Evolutionary conservation across 495 filamentous ascomycete species (phyloP), one percentile per base, ranked within the genome.

Genomic region (Lichenothelia convexa): DNA sequence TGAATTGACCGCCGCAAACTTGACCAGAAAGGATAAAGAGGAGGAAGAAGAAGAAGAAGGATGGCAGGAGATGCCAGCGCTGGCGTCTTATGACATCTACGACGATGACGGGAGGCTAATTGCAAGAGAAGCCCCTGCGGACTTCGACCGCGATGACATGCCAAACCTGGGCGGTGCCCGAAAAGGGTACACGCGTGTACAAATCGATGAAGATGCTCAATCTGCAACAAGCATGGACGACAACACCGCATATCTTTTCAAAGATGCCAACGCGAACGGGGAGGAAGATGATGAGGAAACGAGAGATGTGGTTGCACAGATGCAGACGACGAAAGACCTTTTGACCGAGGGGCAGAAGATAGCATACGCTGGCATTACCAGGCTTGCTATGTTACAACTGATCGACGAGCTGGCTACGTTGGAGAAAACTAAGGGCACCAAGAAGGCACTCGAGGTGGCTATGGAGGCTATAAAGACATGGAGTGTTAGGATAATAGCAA

Each of bases 171-270:
- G 85, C 21, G 86, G 86, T 2, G 91, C 85, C 20, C 83, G 83
- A 15, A 93, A 81, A 53, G 89, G 89, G 1, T 99, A 99, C 51
- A 95, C 89, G 6, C 67, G 81, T 36, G 82, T 99, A 13, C 72
- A 91, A 44, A 62, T 93, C 21, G 89, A 97, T 48, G 89, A 99
- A 40, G 89, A 99, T 58, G 83, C 75, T 1, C 71, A 89, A 52
- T 93, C 85, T 26, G 76, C 78, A 30, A 95, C 83, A 8, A 93
- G 85, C 59, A 73, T 99, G 75, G 89, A 99, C 50, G 89, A 99
- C 34, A 87, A 95, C 50, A 95, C 91, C 2, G 73, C 79, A 35
- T 99, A 99, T 50, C 65, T 99, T 8, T 97, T 99, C 59, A 86
- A 80, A 51, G 69, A 71, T 29, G 47, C 44, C 30, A 70, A 69